Conservation (phyloP, 768 basidiomycete species). For the Lyophyllum shimeji region DNA sequence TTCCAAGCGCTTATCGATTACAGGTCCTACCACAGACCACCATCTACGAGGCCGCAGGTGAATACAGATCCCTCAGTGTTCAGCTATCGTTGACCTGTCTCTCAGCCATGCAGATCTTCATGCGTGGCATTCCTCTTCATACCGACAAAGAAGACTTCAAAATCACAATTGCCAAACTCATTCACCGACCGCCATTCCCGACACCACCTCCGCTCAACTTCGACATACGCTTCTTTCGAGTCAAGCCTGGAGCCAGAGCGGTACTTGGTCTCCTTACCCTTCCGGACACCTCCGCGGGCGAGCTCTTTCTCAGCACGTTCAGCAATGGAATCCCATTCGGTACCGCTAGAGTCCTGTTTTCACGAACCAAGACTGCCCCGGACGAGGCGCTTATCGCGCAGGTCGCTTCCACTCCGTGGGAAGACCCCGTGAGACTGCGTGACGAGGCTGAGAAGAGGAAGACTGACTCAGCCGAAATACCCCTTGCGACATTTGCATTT, state of each 20-base stretch:
- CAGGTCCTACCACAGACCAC: background rate
- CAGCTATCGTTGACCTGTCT: background rate
- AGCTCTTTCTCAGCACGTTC: background rate
- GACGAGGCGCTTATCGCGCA: background rate
- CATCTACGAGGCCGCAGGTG: background rate
- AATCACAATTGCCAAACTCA: conserved; percentile 1
- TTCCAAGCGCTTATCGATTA: background rate
- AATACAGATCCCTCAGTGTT: background rate
- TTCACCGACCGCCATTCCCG: conserved; percentile 3
- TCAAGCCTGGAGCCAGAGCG: background rate
- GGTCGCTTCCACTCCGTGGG: background rate
- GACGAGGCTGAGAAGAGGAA: background rate
- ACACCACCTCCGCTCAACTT: conserved; percentile 4
- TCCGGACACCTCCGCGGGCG: background rate
- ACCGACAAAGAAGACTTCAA: background rate
- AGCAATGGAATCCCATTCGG: background rate
- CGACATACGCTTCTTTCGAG: background rate
- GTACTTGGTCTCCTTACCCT: background rate
- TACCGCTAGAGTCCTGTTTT: background rate
- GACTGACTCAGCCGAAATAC: conserved; percentile 1
- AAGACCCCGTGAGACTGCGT: background rate
- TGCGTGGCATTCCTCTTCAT: conserved; percentile 3
- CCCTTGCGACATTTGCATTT: conserved; percentile 2
- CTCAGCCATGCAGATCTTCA: conserved; percentile 7
- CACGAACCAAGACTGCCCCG: background rate